phyloP scores from a whole-genome alignment of 2,329 filamentous ascomycete species.

The Cladosporium sp. region DNA sequence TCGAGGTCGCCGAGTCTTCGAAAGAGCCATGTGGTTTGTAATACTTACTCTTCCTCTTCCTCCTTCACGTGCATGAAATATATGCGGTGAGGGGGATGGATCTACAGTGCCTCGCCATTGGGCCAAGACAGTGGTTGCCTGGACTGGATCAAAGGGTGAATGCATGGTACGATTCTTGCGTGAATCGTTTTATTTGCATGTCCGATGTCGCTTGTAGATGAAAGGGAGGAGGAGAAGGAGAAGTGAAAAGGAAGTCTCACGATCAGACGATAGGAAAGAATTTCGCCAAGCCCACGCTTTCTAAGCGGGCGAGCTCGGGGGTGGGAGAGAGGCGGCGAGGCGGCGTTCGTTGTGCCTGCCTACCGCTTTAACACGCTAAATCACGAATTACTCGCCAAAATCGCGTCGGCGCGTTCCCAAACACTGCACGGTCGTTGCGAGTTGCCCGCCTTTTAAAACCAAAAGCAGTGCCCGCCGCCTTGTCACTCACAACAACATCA shows the following conservation, averaged over 20 bases:
- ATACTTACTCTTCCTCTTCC: too few relatives aligned
- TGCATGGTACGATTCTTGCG: too few relatives aligned
- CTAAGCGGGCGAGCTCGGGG: constrained; percentile 3
- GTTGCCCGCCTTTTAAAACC: constrained; percentile 11
- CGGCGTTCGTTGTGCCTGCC: background rate
- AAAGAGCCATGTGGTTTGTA: constrained; percentile 61
- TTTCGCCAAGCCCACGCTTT: constrained; percentile 7
- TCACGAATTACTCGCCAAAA: background rate
- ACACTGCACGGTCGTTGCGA: background rate
- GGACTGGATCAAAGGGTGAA: too few relatives aligned
- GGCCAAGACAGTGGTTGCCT: too few relatives aligned
- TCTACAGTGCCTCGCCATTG: background rate
- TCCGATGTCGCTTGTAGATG: background rate
- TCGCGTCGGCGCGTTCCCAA: constrained; percentile 8
- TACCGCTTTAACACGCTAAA: constrained; percentile 5
- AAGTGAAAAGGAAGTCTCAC: background rate
- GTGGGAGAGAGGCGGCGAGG: background rate
- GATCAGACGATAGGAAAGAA: constrained; percentile 9
- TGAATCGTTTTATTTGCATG: background rate
- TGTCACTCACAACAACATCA: background rate
- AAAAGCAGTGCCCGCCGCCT: background rate
- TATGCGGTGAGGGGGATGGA: background rate
- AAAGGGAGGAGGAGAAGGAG: background rate
- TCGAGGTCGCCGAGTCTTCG: constrained; percentile 77
- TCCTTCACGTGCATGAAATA: too few relatives aligned